These are phyloP conservation scores for Fusarium haematococcum DNA, from an alignment of 2,329 filamentous ascomycete species.

Conservation along the genomic window DNA sequence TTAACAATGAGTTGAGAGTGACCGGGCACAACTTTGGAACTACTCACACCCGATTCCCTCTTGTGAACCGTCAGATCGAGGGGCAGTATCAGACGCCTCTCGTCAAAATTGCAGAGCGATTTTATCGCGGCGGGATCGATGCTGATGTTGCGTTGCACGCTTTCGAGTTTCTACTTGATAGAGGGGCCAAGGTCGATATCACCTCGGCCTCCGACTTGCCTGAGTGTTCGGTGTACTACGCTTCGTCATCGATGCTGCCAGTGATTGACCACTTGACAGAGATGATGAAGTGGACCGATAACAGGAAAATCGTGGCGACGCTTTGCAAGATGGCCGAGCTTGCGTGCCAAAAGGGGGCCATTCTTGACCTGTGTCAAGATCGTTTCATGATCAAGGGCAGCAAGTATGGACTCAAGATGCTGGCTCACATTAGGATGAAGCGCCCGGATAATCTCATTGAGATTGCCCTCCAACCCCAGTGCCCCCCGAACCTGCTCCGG, in stretches of 20 bases:
- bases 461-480: conserved; percentile 13
- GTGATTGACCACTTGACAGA: conserved; percentile 11
- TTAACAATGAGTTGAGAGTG: background rate
- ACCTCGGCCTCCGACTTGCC: conserved; percentile 5
- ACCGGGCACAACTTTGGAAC: background rate
- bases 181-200: background rate
- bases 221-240: background rate
- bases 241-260: background rate
- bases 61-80: background rate
- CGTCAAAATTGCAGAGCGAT: background rate
- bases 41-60: background rate
- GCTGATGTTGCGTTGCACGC: background rate
- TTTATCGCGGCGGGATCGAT: background rate
- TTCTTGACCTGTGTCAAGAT: conserved; percentile 21
- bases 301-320: background rate
- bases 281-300: conserved; percentile 10
- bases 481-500: background rate
- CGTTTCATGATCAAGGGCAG: background rate
- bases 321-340: background rate
- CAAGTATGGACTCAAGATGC: background rate
- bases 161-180: background rate
- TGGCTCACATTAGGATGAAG: background rate
- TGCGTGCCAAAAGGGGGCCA: background rate
- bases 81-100: background rate
- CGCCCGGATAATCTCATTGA: conserved; percentile 13